phyloP scores from a whole-genome alignment of 352 stramenopile genomes.

The Pythium sukuiense region DNA sequence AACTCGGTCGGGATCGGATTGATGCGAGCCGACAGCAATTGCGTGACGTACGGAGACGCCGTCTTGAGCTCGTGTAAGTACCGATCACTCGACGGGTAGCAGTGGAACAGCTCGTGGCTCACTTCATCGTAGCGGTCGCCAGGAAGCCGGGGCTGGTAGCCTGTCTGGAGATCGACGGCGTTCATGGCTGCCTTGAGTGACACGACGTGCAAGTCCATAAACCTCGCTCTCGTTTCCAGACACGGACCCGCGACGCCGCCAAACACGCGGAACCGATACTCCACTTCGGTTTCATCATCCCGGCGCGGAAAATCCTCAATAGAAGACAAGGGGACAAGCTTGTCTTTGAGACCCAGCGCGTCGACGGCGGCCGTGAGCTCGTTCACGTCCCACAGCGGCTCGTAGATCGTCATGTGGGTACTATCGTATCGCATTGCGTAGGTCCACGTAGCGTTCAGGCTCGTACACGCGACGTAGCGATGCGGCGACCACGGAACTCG shows the following conservation, averaged over 20 bases:
- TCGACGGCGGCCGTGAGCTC: background rate
- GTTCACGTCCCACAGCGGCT: background rate
- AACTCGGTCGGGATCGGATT: background rate
- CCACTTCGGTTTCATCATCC: background rate
- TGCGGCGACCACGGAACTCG: background rate
- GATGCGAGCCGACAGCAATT: background rate
- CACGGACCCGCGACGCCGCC: background rate
- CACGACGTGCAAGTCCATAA: background rate
- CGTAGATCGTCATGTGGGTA: background rate
- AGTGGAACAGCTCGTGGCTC: background rate
- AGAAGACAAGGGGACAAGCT: background rate
- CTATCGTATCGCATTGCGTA: too few relatives aligned
- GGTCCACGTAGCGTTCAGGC: background rate
- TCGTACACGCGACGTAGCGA: background rate
- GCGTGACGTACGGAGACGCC: background rate
- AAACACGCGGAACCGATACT: background rate
- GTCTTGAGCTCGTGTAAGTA: background rate
- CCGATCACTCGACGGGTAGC: background rate
- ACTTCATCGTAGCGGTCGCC: background rate
- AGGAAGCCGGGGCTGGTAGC: background rate
- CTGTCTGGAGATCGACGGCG: background rate
- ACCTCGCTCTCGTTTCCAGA: background rate
- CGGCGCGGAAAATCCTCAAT: background rate
- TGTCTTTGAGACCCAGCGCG: background rate
- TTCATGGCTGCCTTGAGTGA: background rate